Base-by-base conservation (phyloP, 1,284 basidiomycete species). In the Leccinum pachyderme region DNA sequence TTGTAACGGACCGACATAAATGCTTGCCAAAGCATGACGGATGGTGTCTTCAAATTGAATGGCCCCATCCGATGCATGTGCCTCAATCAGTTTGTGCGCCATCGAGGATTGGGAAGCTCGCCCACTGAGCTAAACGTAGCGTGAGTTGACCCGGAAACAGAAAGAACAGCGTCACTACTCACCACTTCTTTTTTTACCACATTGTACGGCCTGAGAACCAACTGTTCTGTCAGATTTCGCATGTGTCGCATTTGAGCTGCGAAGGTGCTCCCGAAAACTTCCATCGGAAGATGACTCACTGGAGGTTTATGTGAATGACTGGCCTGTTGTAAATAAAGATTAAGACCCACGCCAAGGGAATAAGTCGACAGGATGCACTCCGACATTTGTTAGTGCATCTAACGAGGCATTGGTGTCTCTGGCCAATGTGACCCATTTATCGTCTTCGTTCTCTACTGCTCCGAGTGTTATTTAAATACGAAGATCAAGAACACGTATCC, bases 211-310 rank as follows among this genome's bases (percentile, higher is more conserved):
- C 31, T 31, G 27, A 32, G 2, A 5, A 54, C 41, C 15, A 54
- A 18, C 37, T 54, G 49, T 32, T 53, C 53, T 3, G 53, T 50
- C 8, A 54, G 7, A 24, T 45, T 15, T 12, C 51, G 50, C 53
- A 54, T 54, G 32, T 45, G 39, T 12, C 53, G 39, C 53, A 54
- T 54, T 45, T 45, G 53, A 22, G 50, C 50, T 29, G 53, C 53
- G 2, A 54, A 54, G 2, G 22, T 11, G 9, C 13, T 52, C 15
- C 53, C 53, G 11, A 54, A 54, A 13, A 45, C 18, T 28, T 35
- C 41, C 53, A 54, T 54, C 4, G 53, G 53, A 15, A 54, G 27
- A 33, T 54, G 53, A 27, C 4, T 41, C 41, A 54, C 53, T 54
- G 22, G n/a, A 45, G 4, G 18, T n/a, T 24, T 8, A 28, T 15